phyloP scores from a whole-genome alignment of 306 rosid genomes.

The Hippophae gyantsensis region DNA sequence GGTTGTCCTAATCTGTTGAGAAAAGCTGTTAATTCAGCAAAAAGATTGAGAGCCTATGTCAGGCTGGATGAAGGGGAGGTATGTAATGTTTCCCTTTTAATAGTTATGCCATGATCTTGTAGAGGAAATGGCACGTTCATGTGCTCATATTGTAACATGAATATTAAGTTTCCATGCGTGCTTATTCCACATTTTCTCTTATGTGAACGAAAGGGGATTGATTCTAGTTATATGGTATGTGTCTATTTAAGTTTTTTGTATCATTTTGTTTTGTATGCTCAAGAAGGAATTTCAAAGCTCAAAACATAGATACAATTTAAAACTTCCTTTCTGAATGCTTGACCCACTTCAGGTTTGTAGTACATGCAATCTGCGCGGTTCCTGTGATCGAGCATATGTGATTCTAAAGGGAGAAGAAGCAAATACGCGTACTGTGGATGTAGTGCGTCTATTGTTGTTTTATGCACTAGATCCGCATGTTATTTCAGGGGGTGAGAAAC shows the following conservation, averaged over 20 bases:
- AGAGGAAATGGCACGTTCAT: not conserved
- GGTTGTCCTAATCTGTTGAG: slow-evolving; percentile 87
- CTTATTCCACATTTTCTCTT: too few species aligned
- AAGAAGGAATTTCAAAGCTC: slow-evolving; percentile 1
- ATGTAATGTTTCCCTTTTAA: slow-evolving; percentile 24
- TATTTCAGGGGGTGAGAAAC: slow-evolving; percentile 57
- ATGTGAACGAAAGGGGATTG: too few species aligned
- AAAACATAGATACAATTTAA: not conserved
- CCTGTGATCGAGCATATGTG: slow-evolving; percentile 91
- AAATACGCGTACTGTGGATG: slow-evolving; percentile 79
- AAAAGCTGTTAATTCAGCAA: slow-evolving; percentile 85
- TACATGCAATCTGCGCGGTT: slow-evolving; percentile 67
- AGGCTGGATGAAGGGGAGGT: slow-evolving; percentile 89
- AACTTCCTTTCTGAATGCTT: not conserved
- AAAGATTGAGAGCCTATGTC: slow-evolving; percentile 64
- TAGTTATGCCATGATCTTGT: slow-evolving; percentile 5
- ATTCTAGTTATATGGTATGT: too few species aligned
- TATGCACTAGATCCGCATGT: slow-evolving; percentile 75
- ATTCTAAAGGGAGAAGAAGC: slow-evolving; percentile 54
- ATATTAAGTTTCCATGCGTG: too few species aligned
- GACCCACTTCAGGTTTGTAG: slow-evolving; percentile 58
- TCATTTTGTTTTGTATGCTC: not conserved
- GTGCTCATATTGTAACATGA: not conserved
- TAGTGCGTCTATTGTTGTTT: slow-evolving; percentile 60
- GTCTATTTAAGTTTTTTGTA: not conserved